These are phyloP conservation scores for Pharus latifolius DNA, from an alignment of 176 grass and related monocot species.

Conservation along the genomic window DNA sequence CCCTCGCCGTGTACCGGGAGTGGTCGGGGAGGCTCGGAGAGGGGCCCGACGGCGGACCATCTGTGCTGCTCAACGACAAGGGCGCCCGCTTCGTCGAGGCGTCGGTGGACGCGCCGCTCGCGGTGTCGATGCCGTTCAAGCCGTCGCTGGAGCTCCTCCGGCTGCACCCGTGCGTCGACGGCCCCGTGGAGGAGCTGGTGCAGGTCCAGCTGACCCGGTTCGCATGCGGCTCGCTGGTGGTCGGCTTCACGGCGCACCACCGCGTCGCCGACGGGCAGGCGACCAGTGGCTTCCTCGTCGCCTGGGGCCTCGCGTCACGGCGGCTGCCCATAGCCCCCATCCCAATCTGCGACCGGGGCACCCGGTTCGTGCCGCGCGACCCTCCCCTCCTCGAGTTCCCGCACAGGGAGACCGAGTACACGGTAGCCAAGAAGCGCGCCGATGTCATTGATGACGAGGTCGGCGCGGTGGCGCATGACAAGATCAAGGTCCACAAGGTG, in stretches of 20 bases:
- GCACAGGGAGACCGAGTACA: conserved; percentile 35
- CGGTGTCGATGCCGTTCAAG: conserved; percentile 17
- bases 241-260: conserved; percentile 38
- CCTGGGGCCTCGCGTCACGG: conserved; percentile 47
- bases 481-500: conserved; percentile 51
- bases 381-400: conserved; percentile 27
- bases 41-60: conserved; percentile 9
- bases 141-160: conserved; percentile 26
- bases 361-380: conserved; percentile 19
- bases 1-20: conserved; percentile 43
- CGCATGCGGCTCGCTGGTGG: conserved; percentile 43
- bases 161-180: conserved; percentile 37
- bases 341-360: conserved; percentile 26
- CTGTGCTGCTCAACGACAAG: conserved; percentile 38
- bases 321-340: background rate
- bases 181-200: conserved; percentile 23
- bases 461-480: conserved; percentile 8
- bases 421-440: background rate
- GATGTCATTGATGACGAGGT: background rate
- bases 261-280: conserved; percentile 51
- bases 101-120: conserved; percentile 33
- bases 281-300: conserved; percentile 37
- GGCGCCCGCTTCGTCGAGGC: conserved; percentile 52
- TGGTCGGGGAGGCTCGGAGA: conserved; percentile 32
- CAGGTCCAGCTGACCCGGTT: conserved; percentile 66